A percentile compares a stretch with the other conserved stretches of the same genome.
phyloP scores from a whole-genome alignment of 768 basidiomycete species.

The Boletales sp. region DNA sequence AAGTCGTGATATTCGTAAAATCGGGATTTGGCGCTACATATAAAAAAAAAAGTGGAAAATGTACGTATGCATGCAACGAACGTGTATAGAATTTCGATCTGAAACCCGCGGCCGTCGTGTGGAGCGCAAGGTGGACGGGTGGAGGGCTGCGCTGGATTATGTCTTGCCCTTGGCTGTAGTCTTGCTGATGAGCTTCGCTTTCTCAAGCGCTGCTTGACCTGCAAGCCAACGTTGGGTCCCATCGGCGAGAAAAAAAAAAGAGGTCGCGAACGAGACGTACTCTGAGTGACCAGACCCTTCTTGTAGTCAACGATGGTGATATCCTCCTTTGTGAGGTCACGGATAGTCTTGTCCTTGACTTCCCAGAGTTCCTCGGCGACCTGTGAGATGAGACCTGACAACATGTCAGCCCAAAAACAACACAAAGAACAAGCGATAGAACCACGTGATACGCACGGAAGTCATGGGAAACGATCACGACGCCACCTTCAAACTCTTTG shows the following conservation, averaged over 20 bases:
- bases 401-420: conserved; percentile 3
- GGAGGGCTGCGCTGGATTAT: conserved; percentile 28
- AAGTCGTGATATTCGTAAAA: conserved; percentile 16
- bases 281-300: conserved; percentile 75
- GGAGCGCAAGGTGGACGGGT: conserved; percentile 7
- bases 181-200: conserved; percentile 92
- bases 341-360: conserved; percentile 90
- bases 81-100: conserved; percentile 14
- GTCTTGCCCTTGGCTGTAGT: conserved; percentile 67
- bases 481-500: conserved; percentile 96
- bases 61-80: conserved; percentile 13
- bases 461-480: conserved; percentile 99
- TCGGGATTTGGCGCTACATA: conserved; percentile 11
- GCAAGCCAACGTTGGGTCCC: conserved; percentile 7
- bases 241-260: too few species aligned
- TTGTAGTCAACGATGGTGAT: conserved; percentile 95
- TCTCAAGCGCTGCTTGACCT: conserved; percentile 87
- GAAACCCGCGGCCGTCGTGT: conserved; percentile 5
- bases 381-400: conserved; percentile 85
- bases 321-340: conserved; percentile 86
- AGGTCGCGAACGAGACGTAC: conserved; percentile 34
- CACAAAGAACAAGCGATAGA: neutral
- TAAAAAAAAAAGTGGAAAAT: neutral
- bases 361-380: conserved; percentile 99
- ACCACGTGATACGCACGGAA: conserved; percentile 67